Evolutionary conservation across 257 asterid genomes (phyloP).

Genomic region (Solanum neorickii): DNA sequence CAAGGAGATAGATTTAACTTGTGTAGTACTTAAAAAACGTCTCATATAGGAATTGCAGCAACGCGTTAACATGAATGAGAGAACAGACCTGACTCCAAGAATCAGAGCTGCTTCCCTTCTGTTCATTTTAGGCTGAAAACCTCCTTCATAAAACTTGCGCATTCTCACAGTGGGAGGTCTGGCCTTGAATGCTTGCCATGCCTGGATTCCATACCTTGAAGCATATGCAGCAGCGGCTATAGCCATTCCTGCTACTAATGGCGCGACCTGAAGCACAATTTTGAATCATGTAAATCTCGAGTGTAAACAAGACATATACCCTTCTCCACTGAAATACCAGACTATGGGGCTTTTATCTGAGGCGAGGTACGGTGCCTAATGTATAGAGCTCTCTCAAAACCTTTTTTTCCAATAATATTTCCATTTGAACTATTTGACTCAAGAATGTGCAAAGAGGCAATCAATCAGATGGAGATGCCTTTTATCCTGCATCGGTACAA

Average conservation of each 20-base stretch:
- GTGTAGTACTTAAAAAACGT: neutral
- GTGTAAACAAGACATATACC: neutral
- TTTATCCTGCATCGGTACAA: neutral
- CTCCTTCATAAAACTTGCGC: constrained; percentile 86
- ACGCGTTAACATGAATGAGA: neutral
- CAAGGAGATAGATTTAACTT: neutral
- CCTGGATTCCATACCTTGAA: constrained; percentile 64
- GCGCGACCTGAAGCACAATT: constrained; percentile 34
- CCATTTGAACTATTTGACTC: neutral
- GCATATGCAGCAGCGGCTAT: constrained; percentile 78
- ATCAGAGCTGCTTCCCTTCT: constrained; percentile 83
- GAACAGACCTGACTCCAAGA: constrained; percentile 69
- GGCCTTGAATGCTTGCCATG: constrained; percentile 80
- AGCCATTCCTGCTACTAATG: constrained; percentile 63
- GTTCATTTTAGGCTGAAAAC: constrained; percentile 82
- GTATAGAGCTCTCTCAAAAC: neutral
- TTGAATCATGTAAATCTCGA: neutral
- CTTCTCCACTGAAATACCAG: neutral
- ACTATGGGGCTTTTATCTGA: neutral
- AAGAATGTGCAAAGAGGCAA: neutral
- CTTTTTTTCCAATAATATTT: neutral
- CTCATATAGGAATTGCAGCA: neutral
- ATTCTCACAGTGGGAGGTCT: constrained; percentile 69
- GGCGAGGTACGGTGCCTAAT: neutral
- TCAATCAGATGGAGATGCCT: neutral